Base-by-base conservation (phyloP, 305 asterid species). In the Lippia alba region DNA sequence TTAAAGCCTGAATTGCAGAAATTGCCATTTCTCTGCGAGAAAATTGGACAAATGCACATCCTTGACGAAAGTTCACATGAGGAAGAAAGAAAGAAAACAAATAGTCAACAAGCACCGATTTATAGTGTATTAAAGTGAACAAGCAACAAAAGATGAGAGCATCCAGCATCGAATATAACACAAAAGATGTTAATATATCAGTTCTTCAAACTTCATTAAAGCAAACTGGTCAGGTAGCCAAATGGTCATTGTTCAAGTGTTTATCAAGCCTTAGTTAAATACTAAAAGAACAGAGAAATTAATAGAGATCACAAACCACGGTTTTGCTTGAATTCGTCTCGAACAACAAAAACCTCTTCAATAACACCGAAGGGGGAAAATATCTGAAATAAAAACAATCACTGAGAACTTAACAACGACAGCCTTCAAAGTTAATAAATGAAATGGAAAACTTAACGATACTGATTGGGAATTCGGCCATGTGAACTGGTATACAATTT, bases 1-100 rank as follows among this genome's bases (percentile, higher is more conserved):
- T 80, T 74, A 94, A 87, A 30, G 89, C 93, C 54, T 79, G 85
- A 67, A 90, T 94, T 46, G 99, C 99, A 56, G 96, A 89, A 75
- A 84, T 54, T 72, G 99, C 99, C 97, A 91, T 91, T 67, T 89
- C 96, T 80, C 87, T 85, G 75, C 74, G 72, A 57, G 82, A 64
- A 81, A 84, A 94, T 74, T 78, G 94, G 79, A 94, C 83, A 78
- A 94, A 94, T 30, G 87, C 91, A 77, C 82, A 84, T 72, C 99
- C 97, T 94, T 81, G 83, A 75, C 71, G 46, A 73, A 70, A 53
- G 75, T 77, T 48, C 72, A 77, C 53, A 30, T 67, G 69, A 80
- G 69, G 74, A 56, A 64, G 60, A 73, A 74, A 64, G 40, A 46
- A 15, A 56, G 20, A 64, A 56, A 58, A 53, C 44, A 61, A 69